Evolutionary conservation across 2,329 filamentous ascomycete genomes (phyloP), one percentile per base, ranked within the genome.

Genomic region (Xylariaceae sp.): DNA sequence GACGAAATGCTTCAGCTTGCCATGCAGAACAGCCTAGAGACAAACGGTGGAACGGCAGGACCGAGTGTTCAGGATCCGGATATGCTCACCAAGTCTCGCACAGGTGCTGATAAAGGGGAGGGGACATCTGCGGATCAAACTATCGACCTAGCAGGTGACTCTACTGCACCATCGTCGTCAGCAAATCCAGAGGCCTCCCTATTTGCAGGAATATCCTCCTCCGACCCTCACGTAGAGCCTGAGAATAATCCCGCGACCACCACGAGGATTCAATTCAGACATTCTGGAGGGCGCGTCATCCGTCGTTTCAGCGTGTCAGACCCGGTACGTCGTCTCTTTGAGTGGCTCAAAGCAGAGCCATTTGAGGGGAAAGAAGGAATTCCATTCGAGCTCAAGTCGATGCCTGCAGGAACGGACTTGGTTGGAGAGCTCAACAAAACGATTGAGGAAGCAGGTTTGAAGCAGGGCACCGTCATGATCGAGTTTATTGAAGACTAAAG

Each of bases 1-100:
- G 91, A 97, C 40, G 91, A 98, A 69, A 95, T 95, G 90, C 72
- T 98, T 56, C 86, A 96, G 66, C 83, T 96, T 79, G 93, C 93
- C 0, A 67, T 98, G 62, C 83, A 91, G 64, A 93, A 94, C 69
- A 96, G 91, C 62, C 71, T 97, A 37, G 83, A 82, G 12, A 79
- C 76, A 23, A 71, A 69, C 27, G 68, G 65, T 16, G 67, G 58
- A 63, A 61, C 64, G 12, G 67, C 67, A 17, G 67, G 62, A 46
- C 60, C 78, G 0, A 83, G 80, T 55, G 73, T 86, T 6, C 77
- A 84, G 47, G 92, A 97, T 56, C 92, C 92, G 0, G 93, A 98
- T 66, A 84, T 88, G 25, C 74, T 96, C 40, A 97, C 93, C 1
- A 88, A 88, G 62, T 79, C 77, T 11, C 63, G 72, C 36, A 63